Base-by-base conservation (phyloP, 768 basidiomycete species). In the Coprinopsis marcescibilis region DNA sequence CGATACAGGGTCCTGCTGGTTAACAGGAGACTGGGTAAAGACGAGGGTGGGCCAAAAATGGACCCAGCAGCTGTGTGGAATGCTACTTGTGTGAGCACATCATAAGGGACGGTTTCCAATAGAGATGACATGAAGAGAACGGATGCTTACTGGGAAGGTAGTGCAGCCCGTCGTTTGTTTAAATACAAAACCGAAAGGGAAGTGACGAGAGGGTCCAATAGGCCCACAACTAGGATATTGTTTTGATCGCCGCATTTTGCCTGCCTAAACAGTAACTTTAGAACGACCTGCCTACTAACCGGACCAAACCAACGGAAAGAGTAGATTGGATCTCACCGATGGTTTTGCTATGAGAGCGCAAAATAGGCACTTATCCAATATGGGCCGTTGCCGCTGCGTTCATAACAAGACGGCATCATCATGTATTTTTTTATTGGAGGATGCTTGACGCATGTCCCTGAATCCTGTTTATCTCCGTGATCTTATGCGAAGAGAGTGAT, bases 61-160 rank as follows among this genome's bases (percentile, higher is more conserved):
- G 68, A 67, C 1, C 62, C 58, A 11, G 72, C 64, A 25, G 68
- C 69, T 24, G 68, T 63, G 34, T 76, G 65, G 50, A 73, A 65
- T 11, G 78, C 78, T 26, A 85, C 71, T 51, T 76, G 64, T 35
- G 73, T 73, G 14, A 85, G 70, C 51, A 85, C 60, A 54, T 84
- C 80, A 54, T 62, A 62, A 17, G 82, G 80, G 29, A 82, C 56
- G 2, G 54, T 59, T 44, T 78, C 73, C 40, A 84, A 62, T 42
- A 56, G 58, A 48, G 74, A 70, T 52, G 64, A 25, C 76, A 77
- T 80, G 54, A 24, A 17, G 33, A 42, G 15, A 4, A 17, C 17
- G 35, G 30, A 21, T 26, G n/a, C n/a, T n/a, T n/a, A n/a, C n/a
- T n/a, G n/a, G 24, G 17, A 36, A 25, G 21, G 17, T 30, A 35